Evolutionary conservation across 2,329 filamentous ascomycete genomes (phyloP).

Genomic region (Colletotrichum chlorophyti): DNA sequence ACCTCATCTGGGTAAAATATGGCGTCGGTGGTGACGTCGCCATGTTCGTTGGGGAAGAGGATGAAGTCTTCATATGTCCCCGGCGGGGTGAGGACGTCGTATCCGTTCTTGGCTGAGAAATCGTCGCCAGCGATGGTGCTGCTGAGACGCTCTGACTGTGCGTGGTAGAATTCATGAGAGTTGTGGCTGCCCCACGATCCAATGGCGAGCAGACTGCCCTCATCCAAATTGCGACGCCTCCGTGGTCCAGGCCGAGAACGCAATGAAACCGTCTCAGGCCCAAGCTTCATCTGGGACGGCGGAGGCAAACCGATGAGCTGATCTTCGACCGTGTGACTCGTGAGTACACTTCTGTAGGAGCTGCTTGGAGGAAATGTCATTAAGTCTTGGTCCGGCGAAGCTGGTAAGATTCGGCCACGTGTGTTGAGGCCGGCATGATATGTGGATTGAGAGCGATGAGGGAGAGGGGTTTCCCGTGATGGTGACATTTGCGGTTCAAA

Average conservation of each 20-base stretch:
- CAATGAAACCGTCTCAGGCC: no score
- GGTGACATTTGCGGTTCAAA: not conserved
- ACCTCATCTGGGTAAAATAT: not conserved
- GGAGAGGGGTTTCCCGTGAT: not conserved
- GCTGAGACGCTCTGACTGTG: not conserved
- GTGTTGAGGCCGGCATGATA: not conserved
- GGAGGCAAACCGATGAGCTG: not conserved
- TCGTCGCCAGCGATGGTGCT: not conserved
- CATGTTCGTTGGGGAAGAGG: constrained; percentile 3
- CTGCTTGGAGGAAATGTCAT: not conserved
- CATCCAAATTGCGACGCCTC: not conserved
- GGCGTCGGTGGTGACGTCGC: not conserved
- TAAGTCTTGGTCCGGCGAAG: not conserved
- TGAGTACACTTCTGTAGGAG: not conserved
- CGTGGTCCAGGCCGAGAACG: not conserved
- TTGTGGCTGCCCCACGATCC: constrained; percentile 12
- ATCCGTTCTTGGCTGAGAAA: not conserved
- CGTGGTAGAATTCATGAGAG: not conserved
- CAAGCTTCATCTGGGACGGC: not conserved
- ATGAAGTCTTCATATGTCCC: constrained; percentile 9
- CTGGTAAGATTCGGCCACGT: not conserved
- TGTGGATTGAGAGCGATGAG: not conserved
- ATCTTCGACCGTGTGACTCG: not conserved
- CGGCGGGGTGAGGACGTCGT: not conserved
- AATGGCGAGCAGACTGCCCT: constrained; percentile 5